phyloP scores from a whole-genome alignment of 2,329 filamentous ascomycete genomes.

The Aureobasidium musti region DNA sequence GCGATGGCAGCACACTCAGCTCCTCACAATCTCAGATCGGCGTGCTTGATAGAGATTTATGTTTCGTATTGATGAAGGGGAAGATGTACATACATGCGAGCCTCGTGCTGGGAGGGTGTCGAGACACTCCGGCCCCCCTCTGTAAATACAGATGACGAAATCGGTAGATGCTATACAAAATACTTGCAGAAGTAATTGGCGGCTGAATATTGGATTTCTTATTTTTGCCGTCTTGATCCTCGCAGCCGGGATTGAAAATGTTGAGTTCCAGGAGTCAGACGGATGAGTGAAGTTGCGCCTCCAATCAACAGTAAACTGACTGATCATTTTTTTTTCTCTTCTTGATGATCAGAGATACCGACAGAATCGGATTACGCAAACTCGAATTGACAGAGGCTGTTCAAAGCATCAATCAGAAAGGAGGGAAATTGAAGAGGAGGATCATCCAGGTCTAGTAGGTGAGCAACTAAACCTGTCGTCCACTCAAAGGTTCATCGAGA shows the following conservation, averaged over 20 bases:
- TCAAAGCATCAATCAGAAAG: too few species aligned
- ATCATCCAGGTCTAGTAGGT: not conserved
- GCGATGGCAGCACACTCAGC: constrained; percentile 18
- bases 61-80: constrained; percentile 22
- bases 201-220: constrained; percentile 11
- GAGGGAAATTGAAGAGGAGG: not conserved
- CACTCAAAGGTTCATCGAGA: too few species aligned
- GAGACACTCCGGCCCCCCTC: not conserved
- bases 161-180: constrained; percentile 8
- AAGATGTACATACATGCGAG: not conserved
- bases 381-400: not conserved
- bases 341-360: not conserved
- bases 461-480: too few species aligned
- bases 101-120: not conserved
- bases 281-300: constrained; percentile 9
- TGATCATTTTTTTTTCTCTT: constrained; percentile 9
- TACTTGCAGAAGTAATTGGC: constrained; percentile 16
- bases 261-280: constrained; percentile 20
- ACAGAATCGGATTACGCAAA: not conserved
- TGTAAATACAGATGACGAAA: constrained; percentile 1
- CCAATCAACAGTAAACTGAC: constrained; percentile 14
- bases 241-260: constrained; percentile 4
- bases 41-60: constrained; percentile 3
- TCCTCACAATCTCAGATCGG: not conserved
- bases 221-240: constrained; percentile 10